A percentile compares a stretch with the other conserved stretches of the same genome.
These are phyloP conservation scores for Ustilago vetiveriae DNA, from an alignment of 1,284 basidiomycete genomes.

Conservation along the genomic window DNA sequence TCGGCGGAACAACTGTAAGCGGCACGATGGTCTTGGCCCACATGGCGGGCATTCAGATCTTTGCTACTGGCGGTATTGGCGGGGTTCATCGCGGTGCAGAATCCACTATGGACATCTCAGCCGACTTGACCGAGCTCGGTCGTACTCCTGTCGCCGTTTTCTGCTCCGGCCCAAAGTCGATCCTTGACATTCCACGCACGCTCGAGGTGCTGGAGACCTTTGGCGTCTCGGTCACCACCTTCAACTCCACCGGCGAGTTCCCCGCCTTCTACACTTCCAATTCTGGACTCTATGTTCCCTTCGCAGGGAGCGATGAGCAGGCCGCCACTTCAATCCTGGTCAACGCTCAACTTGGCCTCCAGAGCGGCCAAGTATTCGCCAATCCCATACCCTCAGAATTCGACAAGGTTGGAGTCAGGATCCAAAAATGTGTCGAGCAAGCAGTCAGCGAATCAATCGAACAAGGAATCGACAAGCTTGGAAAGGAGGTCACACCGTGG, in stretches of 20 bases:
- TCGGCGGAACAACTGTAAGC: conserved; percentile 91
- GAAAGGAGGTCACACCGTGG: conserved; percentile 97
- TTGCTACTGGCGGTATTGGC: conserved; percentile 71
- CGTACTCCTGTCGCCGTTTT: conserved; percentile 73
- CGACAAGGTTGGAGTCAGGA: conserved; percentile 74
- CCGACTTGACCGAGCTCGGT: conserved; percentile 62
- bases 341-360: conserved; percentile 72
- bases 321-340: conserved; percentile 69
- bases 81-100: conserved; percentile 95
- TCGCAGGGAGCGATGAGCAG: conserved; percentile 27
- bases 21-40: conserved; percentile 73
- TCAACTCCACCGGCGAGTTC: conserved; percentile 77
- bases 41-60: conserved; percentile 64
- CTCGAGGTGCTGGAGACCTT: conserved; percentile 97
- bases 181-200: conserved; percentile 88
- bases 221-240: conserved; percentile 89
- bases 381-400: conserved; percentile 87
- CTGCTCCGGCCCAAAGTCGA: conserved; percentile 93
- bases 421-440: conserved; percentile 84
- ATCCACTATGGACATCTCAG: conserved; percentile 81
- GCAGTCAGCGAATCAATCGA: conserved; percentile 85
- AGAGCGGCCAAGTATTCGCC: conserved; percentile 74
- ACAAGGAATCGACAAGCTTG: conserved; percentile 80
- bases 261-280: conserved; percentile 91
- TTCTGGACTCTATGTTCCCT: conserved; percentile 80